These are phyloP conservation scores for Scedosporium aurantiacum DNA, from an alignment of 2,329 filamentous ascomycete species.

Conservation along the genomic window DNA sequence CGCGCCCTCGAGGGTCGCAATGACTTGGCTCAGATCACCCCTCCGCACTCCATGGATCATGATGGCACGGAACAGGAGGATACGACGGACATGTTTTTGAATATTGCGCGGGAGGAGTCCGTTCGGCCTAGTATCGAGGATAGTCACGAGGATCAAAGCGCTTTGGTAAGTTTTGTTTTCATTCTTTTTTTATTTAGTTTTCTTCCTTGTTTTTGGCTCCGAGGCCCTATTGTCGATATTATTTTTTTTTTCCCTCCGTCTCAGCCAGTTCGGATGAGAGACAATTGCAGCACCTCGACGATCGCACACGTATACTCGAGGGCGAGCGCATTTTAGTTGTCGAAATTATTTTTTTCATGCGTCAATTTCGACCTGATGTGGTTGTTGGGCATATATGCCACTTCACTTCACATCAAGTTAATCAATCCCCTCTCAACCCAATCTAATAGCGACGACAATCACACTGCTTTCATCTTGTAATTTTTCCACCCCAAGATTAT, in stretches of 20 bases:
- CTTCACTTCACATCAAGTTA: background rate
- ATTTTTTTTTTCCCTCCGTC: background rate
- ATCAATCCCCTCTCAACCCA: background rate
- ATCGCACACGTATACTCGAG: background rate
- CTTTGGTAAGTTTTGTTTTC: constrained; percentile 31
- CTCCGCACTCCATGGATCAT: constrained; percentile 10
- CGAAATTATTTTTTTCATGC: background rate
- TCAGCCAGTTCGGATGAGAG: background rate
- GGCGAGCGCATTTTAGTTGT: background rate
- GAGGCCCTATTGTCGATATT: background rate
- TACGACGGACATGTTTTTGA: constrained; percentile 47
- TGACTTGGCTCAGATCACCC: constrained; percentile 13
- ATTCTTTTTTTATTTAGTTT: constrained; percentile 2
- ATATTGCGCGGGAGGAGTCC: constrained; percentile 44
- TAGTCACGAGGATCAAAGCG: constrained; percentile 23
- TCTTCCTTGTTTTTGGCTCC: constrained; percentile 9
- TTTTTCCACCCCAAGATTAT: background rate
- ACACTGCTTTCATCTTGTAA: background rate
- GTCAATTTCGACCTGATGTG: constrained; percentile 8
- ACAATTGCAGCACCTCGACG: background rate
- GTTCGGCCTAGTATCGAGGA: constrained; percentile 16
- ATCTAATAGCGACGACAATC: background rate
- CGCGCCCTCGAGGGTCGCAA: constrained; percentile 39
- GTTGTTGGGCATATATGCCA: constrained; percentile 6
- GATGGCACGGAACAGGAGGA: constrained; percentile 34